Evolutionary conservation across 306 rosid genomes (phyloP).

Genomic region (Clitoria ternatea): DNA sequence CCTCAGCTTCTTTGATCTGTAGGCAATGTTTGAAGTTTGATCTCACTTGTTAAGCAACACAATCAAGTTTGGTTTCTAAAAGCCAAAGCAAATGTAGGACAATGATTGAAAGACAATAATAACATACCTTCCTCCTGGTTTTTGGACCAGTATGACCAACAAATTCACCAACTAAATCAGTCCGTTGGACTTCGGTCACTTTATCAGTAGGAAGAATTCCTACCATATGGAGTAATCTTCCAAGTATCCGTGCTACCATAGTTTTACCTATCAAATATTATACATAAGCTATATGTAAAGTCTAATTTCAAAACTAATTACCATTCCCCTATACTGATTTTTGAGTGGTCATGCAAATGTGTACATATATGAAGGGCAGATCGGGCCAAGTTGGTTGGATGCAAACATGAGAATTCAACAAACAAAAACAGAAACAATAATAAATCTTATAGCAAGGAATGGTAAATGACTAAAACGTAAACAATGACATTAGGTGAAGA

Average conservation of each 20-base stretch:
- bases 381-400: not conserved
- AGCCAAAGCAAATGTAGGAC: not conserved
- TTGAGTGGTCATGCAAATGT: not conserved
- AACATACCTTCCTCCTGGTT: slow-evolving; percentile 76
- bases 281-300: not conserved
- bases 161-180: slow-evolving; percentile 96
- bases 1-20: slow-evolving; percentile 92
- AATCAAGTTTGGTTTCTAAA: not conserved
- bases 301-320: not conserved
- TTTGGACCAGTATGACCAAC: slow-evolving; percentile 99
- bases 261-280: slow-evolving; percentile 87
- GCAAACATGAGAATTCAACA: not conserved
- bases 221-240: slow-evolving; percentile 88
- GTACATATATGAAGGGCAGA: not conserved
- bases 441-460: not conserved
- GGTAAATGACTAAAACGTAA: not conserved
- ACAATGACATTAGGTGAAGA: not conserved
- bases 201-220: slow-evolving; percentile 87
- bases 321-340: not conserved
- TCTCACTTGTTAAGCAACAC: slow-evolving; percentile 16
- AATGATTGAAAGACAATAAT: not conserved
- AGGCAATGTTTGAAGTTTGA: not conserved
- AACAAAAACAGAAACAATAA: not conserved
- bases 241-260: slow-evolving; percentile 92
- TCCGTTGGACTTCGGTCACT: slow-evolving; percentile 95